phyloP scores from a whole-genome alignment of 495 filamentous ascomycete genomes.

The Lophiostoma macrostomum region DNA sequence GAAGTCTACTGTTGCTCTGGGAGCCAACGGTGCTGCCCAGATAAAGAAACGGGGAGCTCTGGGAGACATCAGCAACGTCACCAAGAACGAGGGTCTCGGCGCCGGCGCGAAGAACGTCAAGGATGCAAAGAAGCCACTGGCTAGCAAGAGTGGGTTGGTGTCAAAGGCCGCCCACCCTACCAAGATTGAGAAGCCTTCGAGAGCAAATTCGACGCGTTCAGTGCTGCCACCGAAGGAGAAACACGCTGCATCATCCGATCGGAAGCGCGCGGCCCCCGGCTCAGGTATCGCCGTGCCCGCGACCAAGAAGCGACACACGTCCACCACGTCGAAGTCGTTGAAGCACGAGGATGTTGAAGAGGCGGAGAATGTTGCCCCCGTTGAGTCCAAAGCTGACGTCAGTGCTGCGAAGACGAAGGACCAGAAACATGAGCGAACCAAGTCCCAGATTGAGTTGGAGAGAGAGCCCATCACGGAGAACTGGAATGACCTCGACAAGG shows the following conservation, averaged over 20 bases:
- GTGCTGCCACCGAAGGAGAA: slow-evolving; percentile 61
- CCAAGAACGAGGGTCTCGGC: slow-evolving; percentile 61
- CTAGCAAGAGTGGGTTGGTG: slow-evolving; percentile 55
- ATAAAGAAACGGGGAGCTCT: slow-evolving; percentile 52
- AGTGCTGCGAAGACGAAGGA: slow-evolving; percentile 7
- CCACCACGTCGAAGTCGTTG: slow-evolving; percentile 49
- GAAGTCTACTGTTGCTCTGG: slow-evolving; percentile 50
- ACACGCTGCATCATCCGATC: slow-evolving; percentile 46
- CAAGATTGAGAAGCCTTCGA: slow-evolving; percentile 72
- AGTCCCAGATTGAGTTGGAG: slow-evolving; percentile 43
- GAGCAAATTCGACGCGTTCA: slow-evolving; percentile 62
- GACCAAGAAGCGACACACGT: slow-evolving; percentile 60
- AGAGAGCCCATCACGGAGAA: slow-evolving; percentile 42
- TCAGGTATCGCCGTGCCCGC: slow-evolving; percentile 59
- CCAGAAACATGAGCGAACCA: slow-evolving; percentile 21
- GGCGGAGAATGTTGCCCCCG: slow-evolving; percentile 55
- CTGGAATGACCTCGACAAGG: slow-evolving; percentile 72
- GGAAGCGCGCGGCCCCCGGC: slow-evolving; percentile 70
- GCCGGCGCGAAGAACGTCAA: slow-evolving; percentile 26
- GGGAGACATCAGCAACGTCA: slow-evolving; percentile 93
- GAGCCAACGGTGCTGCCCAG: slow-evolving; percentile 48
- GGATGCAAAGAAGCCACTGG: slow-evolving; percentile 58
- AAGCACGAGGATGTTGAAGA: slow-evolving; percentile 61
- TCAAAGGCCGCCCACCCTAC: slow-evolving; percentile 74
- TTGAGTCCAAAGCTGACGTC: slow-evolving; percentile 16